Evolutionary conservation across 805 yeast genomes (phyloP).

Genomic region (Kuraishia cidri): DNA sequence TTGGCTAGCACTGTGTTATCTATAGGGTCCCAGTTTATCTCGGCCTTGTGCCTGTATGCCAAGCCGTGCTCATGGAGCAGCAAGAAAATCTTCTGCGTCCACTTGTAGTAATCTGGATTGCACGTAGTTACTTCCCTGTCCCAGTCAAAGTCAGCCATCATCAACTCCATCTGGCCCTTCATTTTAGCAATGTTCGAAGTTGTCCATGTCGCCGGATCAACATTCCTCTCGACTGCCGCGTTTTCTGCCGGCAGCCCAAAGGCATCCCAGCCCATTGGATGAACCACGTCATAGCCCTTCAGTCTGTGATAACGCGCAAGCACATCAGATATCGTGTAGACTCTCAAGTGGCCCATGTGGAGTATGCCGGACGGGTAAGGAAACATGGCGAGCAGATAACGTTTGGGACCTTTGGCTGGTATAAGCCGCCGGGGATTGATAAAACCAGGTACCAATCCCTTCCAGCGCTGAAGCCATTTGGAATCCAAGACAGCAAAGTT

Average conservation of each 20-base stretch:
- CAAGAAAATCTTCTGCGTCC: constrained; percentile 85
- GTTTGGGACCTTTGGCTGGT: constrained; percentile 13
- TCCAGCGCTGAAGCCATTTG: constrained; percentile 50
- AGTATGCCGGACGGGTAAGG: constrained; percentile 94
- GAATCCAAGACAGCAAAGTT: constrained; percentile 27
- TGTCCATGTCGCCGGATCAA: constrained; percentile 84
- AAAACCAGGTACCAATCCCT: constrained; percentile 11
- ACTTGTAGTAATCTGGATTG: constrained; percentile 77
- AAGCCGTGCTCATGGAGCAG: constrained; percentile 65
- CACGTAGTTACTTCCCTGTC: constrained; percentile 84
- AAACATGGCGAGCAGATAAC: constrained; percentile 78
- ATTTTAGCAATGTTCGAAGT: constrained; percentile 67
- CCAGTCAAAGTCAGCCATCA: constrained; percentile 92
- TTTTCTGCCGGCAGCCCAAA: constrained; percentile 98
- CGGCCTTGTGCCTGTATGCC: constrained; percentile 81
- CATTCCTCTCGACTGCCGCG: constrained; percentile 84
- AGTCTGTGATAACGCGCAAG: constrained; percentile 71
- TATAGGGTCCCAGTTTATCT: constrained; percentile 96
- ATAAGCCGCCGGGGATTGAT: constrained; percentile 19
- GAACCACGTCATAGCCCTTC: constrained; percentile 71
- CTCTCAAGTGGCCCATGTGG: constrained; percentile 93
- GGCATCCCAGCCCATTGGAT: constrained; percentile 99
- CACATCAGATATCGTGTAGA: constrained; percentile 84
- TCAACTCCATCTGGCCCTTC: constrained; percentile 71
- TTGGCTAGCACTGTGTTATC: constrained; percentile 93